These are phyloP conservation scores for Fusarium tupiense DNA, from an alignment of 2,329 filamentous ascomycete species.

Conservation along the genomic window DNA sequence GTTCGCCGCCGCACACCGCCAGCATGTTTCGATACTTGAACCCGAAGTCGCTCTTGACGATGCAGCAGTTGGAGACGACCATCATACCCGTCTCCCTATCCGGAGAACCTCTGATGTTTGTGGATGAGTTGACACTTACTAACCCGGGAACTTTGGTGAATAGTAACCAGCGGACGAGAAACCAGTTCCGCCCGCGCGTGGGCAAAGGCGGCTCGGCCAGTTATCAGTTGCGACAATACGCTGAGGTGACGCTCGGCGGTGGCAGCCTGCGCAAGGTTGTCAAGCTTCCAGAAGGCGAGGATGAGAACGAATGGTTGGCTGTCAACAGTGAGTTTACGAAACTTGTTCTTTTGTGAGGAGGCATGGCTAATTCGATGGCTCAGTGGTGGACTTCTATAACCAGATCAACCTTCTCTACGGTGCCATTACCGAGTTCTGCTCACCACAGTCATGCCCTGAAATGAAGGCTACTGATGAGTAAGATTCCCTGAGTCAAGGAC, in stretches of 20 bases:
- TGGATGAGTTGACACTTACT: slow-evolving; percentile 44
- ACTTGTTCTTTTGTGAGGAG: neutral
- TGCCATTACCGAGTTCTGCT: slow-evolving; percentile 99
- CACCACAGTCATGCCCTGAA: slow-evolving; percentile 94
- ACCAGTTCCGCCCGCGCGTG: slow-evolving; percentile 89
- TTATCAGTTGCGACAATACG: slow-evolving; percentile 97
- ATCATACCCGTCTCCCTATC: slow-evolving; percentile 45
- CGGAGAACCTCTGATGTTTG: slow-evolving; percentile 10
- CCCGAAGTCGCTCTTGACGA: slow-evolving; percentile 47
- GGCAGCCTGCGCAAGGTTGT: slow-evolving; percentile 96
- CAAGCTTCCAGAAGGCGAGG: slow-evolving; percentile 95
- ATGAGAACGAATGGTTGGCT: slow-evolving; percentile 97
- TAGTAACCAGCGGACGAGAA: slow-evolving; percentile 87
- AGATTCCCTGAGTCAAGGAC: slow-evolving; percentile 36
- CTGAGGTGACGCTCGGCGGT: slow-evolving; percentile 93
- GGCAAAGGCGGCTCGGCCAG: slow-evolving; percentile 85
- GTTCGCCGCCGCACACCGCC: slow-evolving; percentile 22
- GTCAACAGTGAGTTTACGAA: slow-evolving; percentile 79
- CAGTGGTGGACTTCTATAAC: slow-evolving; percentile 99
- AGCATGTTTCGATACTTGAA: slow-evolving; percentile 48
- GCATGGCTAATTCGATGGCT: neutral
- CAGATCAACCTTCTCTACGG: slow-evolving; percentile 99
- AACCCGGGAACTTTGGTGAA: slow-evolving; percentile 40
- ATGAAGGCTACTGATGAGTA: slow-evolving; percentile 99
- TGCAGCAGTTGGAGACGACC: slow-evolving; percentile 45